Conservation (phyloP, 2,329 filamentous ascomycete species). For the Trichoderma sp. region DNA sequence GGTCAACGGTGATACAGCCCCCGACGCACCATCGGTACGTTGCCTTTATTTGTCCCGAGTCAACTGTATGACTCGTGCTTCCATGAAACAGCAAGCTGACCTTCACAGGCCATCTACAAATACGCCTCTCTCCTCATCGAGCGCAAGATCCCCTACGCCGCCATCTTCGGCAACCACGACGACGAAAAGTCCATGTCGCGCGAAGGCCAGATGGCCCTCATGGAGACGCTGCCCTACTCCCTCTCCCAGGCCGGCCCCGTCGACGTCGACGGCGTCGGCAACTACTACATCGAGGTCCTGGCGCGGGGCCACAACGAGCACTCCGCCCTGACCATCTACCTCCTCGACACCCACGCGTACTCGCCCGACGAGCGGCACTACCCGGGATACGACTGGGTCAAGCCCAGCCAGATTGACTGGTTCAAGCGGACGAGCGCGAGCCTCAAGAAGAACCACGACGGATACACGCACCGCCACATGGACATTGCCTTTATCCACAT, state of each 20-base stretch:
- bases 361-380: slow-evolving; percentile 86
- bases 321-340: slow-evolving; percentile 90
- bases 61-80: background rate
- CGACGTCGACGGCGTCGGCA: slow-evolving; percentile 86
- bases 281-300: slow-evolving; percentile 90
- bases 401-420: slow-evolving; percentile 92
- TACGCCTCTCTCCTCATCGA: slow-evolving; percentile 81
- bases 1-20: slow-evolving; percentile 89
- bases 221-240: slow-evolving; percentile 86
- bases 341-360: slow-evolving; percentile 91
- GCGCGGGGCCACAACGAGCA: slow-evolving; percentile 78
- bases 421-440: slow-evolving; percentile 77
- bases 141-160: slow-evolving; percentile 86
- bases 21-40: slow-evolving; percentile 81
- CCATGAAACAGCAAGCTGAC: slow-evolving; percentile 29
- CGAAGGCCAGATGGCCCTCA: slow-evolving; percentile 77
- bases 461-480: slow-evolving; percentile 91
- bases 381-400: slow-evolving; percentile 97
- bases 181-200: slow-evolving; percentile 84
- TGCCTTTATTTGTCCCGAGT: slow-evolving; percentile 1
- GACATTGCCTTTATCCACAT: slow-evolving; percentile 98
- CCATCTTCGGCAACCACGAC: slow-evolving; percentile 97
- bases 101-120: slow-evolving; percentile 80
- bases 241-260: slow-evolving; percentile 81
- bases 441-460: slow-evolving; percentile 74